Evolutionary conservation across 371 early-diverging fungal genomes (phyloP).

Genomic region (Mortierella sp.): DNA sequence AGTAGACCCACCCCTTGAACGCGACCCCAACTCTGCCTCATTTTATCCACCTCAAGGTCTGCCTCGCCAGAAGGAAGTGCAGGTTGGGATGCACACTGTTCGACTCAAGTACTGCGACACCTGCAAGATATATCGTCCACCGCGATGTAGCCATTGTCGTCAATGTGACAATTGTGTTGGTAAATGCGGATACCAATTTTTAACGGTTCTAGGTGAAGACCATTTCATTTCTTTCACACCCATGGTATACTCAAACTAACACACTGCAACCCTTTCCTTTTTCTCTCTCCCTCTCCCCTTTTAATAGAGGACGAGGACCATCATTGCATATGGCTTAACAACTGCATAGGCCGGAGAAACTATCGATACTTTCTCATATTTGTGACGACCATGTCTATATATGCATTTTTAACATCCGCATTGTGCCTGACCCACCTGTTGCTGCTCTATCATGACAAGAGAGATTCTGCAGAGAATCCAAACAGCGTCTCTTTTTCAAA

Average conservation of each 20-base stretch:
- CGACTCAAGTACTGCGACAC: slow-evolving; percentile 91
- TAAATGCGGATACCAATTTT: slow-evolving; percentile 29
- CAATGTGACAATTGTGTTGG: slow-evolving; percentile 94
- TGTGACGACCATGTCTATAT: slow-evolving; percentile 68
- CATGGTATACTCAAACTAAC: not conserved
- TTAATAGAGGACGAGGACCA: slow-evolving; percentile 82
- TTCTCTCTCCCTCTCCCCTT: no score
- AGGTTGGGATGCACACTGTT: slow-evolving; percentile 72
- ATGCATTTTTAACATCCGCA: slow-evolving; percentile 68
- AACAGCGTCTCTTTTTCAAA: slow-evolving; percentile 15
- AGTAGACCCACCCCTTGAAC: slow-evolving; percentile 45
- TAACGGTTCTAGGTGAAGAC: not conserved
- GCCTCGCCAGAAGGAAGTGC: slow-evolving; percentile 69
- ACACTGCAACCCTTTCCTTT: no score
- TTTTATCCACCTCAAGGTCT: slow-evolving; percentile 60
- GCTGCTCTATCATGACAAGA: slow-evolving; percentile 57
- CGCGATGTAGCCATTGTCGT: slow-evolving; percentile 89
- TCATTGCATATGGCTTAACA: slow-evolving; percentile 96
- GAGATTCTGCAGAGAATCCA: slow-evolving; percentile 38
- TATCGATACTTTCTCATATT: slow-evolving; percentile 89
- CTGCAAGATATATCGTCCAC: slow-evolving; percentile 89
- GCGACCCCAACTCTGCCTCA: slow-evolving; percentile 39
- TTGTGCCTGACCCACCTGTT: slow-evolving; percentile 70
- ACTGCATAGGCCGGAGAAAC: slow-evolving; percentile 93
- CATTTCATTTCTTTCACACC: not conserved